Evolutionary conservation across 805 yeast genomes (phyloP), one percentile per base, ranked within the genome.

Genomic region (Maudiozyma pseudohumilis): DNA sequence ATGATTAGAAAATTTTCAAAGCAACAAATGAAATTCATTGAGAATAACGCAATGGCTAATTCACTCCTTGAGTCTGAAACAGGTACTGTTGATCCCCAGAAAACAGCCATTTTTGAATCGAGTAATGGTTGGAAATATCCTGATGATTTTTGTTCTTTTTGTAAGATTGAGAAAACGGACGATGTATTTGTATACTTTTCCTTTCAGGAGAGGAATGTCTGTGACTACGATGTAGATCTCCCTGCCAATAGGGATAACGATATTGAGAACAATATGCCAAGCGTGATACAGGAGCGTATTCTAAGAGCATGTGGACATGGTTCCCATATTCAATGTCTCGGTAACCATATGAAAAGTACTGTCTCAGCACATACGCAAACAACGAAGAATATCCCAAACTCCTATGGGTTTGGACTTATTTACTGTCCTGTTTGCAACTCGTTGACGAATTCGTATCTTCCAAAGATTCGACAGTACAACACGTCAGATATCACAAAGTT

Each of bases 361-460:
- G 64, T 73, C 36, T 59, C 68, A 6, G 69, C 79, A 12, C 75
- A 72, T 47, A 74, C 70, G 13, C 94, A 86, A 52, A 74, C 87
- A 24, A 83, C 95, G 0, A 68, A 94, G 52, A 84, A 88, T 35
- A 66, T 78, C 5, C 94, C 95, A 0, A 94, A 81, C 45, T 76
- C 82, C 44, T 60, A 68, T 10, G 77, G 76, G 21, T 74, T 74
- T 40, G 74, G 76, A 6, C 94, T 88, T 50, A 80, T 84, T 46
- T 61, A 84, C 19, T 89, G 98, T 52, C 97, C 97, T 0, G 68
- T 89, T 26, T 89, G 98, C 64, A 86, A 86, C 42, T 80, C 94
- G 0, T 65, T 89, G 32, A 82, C 81, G 52, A 89, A 89, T 53
- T 69, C 80, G 41, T 86, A 89, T 53, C 62, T 89, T 30, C 98